These are phyloP conservation scores for Penicillium sp. DNA, from an alignment of 2,329 filamentous ascomycete species.

Conservation along the genomic window DNA sequence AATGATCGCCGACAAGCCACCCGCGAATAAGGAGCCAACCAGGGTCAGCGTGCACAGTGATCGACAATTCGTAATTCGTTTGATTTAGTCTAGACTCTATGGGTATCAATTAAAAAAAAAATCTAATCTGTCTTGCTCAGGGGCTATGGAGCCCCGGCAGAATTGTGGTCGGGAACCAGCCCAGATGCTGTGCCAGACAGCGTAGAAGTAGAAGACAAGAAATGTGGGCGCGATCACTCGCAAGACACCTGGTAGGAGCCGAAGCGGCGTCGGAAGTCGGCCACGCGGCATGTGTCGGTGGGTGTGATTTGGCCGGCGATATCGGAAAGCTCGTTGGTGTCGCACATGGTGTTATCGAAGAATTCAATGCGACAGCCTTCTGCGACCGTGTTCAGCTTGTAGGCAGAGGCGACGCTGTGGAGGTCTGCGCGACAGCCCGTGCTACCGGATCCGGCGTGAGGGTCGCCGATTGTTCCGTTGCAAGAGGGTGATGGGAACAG, in stretches of 20 bases:
- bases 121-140: neutral
- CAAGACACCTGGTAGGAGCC: conserved; percentile 28
- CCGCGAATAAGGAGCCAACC: neutral
- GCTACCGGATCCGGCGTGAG: conserved; percentile 21
- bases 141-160: neutral
- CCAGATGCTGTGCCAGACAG: neutral
- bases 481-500: conserved; percentile 20
- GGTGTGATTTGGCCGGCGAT: conserved; percentile 13
- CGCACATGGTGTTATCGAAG: conserved; percentile 30
- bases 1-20: neutral
- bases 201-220: neutral
- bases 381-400: conserved; percentile 17
- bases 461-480: conserved; percentile 14
- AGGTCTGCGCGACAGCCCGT: conserved; percentile 27
- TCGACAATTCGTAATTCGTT: conserved; percentile 5
- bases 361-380: conserved; percentile 25
- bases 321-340: conserved; percentile 18
- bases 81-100: conserved; percentile 3
- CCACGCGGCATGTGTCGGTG: conserved; percentile 14
- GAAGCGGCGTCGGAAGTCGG: conserved; percentile 13
- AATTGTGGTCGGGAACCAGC: neutral
- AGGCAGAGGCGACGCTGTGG: conserved; percentile 21
- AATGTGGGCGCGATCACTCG: neutral
- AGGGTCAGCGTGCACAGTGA: neutral
- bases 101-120: conserved; percentile 12